Evolutionary conservation across 768 basidiomycete species (phyloP), one percentile per base, ranked within the genome.

Genomic region (Rhodotorula kratochvilovae): DNA sequence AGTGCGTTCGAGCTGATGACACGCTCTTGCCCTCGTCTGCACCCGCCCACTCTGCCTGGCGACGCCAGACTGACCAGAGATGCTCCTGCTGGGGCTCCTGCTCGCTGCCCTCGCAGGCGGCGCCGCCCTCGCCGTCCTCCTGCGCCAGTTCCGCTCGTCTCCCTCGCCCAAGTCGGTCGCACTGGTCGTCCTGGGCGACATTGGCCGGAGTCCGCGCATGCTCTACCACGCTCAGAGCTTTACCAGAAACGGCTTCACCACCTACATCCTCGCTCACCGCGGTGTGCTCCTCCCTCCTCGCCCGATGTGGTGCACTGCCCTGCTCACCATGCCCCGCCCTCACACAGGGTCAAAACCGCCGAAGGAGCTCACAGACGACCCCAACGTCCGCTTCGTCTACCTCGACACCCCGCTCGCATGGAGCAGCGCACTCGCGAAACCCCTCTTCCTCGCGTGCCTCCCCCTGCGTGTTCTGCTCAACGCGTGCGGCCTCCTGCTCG

Each of bases 151-250:
- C 10, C 17, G 21, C 13, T 15, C 53, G 2, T 2, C 39, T 27
- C 15, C 33, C 10, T 43, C 46, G 23, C 16, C 43, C 33, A 68
- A 73, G 53, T 87, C 91, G 5, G 90, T 91, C n/a, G 90, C 87
- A 8, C 87, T 98, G 65, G 82, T 98, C 59, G 96, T 99, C 23
- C 84, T 99, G 17, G 96, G 96, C 17, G 96, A 99, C 82, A 87
- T 99, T 59, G 96, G 95, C 3, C 85, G 96, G 67, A 92, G 90
- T 79, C 96, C 96, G 19, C 85, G 96, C 64, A 98, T 97, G 91
- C 95, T 97, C 91, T 97, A 97, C 80, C 96, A 99, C 77, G 89
- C 95, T 0, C 87, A 95, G 79, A 93, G 90, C 78, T 90, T 99
- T 78, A 89, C 91, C 50, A 85, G 88, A 67, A 85, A 87, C 63